phyloP scores from a whole-genome alignment of 2,329 filamentous ascomycete genomes.

The Cordyceps javanica region DNA sequence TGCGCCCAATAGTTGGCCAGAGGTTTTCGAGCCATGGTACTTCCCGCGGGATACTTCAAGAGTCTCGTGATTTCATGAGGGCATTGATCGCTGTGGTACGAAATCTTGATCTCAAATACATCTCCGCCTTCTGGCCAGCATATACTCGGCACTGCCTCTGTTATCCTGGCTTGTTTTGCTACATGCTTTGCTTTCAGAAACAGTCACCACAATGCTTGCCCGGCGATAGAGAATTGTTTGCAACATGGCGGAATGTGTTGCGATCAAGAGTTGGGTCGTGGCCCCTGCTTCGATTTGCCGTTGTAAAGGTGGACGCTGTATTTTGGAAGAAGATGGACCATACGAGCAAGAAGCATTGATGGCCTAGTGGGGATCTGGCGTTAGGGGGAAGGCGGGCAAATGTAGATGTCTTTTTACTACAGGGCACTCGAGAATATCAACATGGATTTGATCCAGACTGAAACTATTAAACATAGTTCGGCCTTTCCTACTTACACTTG shows the following conservation, averaged over 20 bases:
- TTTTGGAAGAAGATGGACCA: conserved; percentile 18
- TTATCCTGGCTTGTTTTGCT: conserved; percentile 18
- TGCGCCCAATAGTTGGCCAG: conserved; percentile 14
- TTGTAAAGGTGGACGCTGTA: conserved; percentile 20
- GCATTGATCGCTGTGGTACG: conserved; percentile 15
- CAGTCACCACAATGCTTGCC: conserved; percentile 7
- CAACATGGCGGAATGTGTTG: conserved; percentile 16
- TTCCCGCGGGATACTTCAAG: conserved; percentile 13
- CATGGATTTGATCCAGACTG: no score
- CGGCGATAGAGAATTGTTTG: conserved; percentile 15
- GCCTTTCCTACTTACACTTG: no score
- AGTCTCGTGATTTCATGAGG: conserved; percentile 16
- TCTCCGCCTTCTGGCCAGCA: conserved; percentile 18
- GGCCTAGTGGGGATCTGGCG: not conserved
- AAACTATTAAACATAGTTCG: no score
- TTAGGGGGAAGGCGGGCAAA: no score
- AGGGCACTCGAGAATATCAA: no score
- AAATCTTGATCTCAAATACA: conserved; percentile 14
- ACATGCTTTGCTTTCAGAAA: conserved; percentile 16
- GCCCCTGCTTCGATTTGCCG: conserved; percentile 18
- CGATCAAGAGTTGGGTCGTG: conserved; percentile 18
- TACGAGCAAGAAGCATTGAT: not conserved
- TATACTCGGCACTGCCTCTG: conserved; percentile 17
- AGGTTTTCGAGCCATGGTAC: not conserved
- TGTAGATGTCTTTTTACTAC: no score